A percentile compares a stretch with the other conserved stretches of the same genome.
Evolutionary conservation across 805 yeast genomes (phyloP).

Genomic region (Candida quercuum): DNA sequence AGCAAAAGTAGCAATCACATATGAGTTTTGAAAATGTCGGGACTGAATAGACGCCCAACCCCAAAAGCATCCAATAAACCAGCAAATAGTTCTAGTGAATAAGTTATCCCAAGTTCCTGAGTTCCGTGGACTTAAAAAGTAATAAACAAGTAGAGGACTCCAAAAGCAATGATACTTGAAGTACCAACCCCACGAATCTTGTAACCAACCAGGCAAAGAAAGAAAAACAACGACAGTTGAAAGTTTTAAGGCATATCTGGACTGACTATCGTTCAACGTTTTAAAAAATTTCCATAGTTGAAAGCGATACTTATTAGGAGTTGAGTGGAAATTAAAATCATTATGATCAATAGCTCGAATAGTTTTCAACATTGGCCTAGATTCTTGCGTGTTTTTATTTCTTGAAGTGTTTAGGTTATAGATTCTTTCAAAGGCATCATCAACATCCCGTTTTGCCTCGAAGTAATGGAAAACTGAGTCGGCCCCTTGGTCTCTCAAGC

Average conservation of each 20-base stretch:
- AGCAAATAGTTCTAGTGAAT: conserved; percentile 27
- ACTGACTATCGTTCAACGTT: conserved; percentile 29
- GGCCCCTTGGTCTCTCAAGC: conserved; percentile 42
- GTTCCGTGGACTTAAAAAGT: conserved; percentile 36
- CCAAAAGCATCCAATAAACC: conserved; percentile 39
- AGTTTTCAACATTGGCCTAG: conserved; percentile 4
- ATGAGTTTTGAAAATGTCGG: conserved; percentile 30
- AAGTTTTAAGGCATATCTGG: conserved; percentile 40
- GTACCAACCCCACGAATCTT: conserved; percentile 36
- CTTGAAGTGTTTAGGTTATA: conserved; percentile 40
- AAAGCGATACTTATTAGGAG: conserved; percentile 29
- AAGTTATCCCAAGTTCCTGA: conserved; percentile 31
- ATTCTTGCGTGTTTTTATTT: conserved; percentile 12
- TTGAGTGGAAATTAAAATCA: conserved; percentile 36
- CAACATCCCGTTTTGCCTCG: conserved; percentile 39
- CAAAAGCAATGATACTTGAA: conserved; percentile 37
- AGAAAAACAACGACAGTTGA: conserved; percentile 32
- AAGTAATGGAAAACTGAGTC: conserved; percentile 36
- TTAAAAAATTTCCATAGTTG: conserved; percentile 33
- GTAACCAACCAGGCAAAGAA: conserved; percentile 40
- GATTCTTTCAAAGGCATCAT: conserved; percentile 38
- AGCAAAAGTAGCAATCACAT: conserved; percentile 36
- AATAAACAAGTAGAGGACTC: conserved; percentile 32
- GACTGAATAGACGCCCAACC: conserved; percentile 42
- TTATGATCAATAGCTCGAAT: conserved; percentile 36